Percentiles rank a stretch among this genome's conserved stretches.
phyloP scores from a whole-genome alignment of 139 green algal genomes.

The Nannochloris sp. region DNA sequence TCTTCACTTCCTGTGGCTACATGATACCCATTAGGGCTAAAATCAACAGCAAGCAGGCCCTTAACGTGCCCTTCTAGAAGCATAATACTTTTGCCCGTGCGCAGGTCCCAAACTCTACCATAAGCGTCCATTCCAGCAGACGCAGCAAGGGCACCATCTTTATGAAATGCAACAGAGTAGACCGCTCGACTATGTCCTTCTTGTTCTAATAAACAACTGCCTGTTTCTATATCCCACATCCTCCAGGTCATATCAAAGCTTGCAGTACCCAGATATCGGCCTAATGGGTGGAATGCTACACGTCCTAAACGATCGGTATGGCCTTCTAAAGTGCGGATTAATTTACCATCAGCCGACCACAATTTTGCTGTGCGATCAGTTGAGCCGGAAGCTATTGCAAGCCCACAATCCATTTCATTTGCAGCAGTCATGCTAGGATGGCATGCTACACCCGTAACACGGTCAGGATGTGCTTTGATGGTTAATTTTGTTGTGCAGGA shows the following conservation, averaged over 20 bases:
- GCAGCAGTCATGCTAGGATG: constrained; percentile 53
- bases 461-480: constrained; percentile 61
- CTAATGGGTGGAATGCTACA: constrained; percentile 86
- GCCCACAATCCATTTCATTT: background rate
- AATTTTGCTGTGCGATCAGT: constrained; percentile 61
- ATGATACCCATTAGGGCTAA: constrained; percentile 78
- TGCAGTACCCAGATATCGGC: constrained; percentile 63
- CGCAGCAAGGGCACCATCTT: constrained; percentile 68
- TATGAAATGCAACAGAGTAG: constrained; percentile 82
- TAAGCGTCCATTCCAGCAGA: constrained; percentile 74
- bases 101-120: constrained; percentile 84
- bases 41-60: constrained; percentile 76
- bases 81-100: constrained; percentile 76
- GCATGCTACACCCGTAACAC: constrained; percentile 79
- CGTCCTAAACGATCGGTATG: constrained; percentile 79
- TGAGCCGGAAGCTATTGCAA: constrained; percentile 50
- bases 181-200: constrained; percentile 90
- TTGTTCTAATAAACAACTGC: constrained; percentile 83
- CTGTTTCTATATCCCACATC: constrained; percentile 87
- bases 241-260: constrained; percentile 94
- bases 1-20: constrained; percentile 74
- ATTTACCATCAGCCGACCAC: constrained; percentile 44
- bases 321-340: constrained; percentile 56
- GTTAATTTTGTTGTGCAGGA: constrained; percentile 29
- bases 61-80: constrained; percentile 86